A percentile compares a stretch with the other conserved stretches of the same genome.
phyloP scores from a whole-genome alignment of 352 stramenopile genomes.

The Phytophthora agathidicida region DNA sequence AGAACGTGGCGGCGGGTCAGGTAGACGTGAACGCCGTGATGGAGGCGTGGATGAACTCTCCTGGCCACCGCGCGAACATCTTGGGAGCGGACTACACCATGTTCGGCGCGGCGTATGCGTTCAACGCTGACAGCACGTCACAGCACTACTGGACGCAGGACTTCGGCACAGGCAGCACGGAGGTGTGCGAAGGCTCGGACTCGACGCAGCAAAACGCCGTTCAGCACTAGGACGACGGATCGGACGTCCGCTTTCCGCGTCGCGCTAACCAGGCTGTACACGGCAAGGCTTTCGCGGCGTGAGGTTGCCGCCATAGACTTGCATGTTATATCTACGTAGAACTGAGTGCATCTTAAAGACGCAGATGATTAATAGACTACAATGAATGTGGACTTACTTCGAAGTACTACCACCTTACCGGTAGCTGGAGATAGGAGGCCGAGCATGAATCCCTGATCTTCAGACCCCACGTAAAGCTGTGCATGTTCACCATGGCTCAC shows the following conservation, averaged over 20 bases:
- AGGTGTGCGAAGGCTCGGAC: slow-evolving; percentile 33
- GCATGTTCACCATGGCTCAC: too few relatives aligned
- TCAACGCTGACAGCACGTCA: slow-evolving; percentile 27
- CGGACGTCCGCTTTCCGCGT: not conserved
- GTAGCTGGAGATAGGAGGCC: too few relatives aligned
- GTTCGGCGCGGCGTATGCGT: slow-evolving; percentile 39
- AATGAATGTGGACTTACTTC: too few relatives aligned
- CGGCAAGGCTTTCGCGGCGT: not conserved
- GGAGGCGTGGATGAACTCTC: slow-evolving; percentile 35
- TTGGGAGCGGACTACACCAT: slow-evolving; percentile 34
- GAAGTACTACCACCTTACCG: too few relatives aligned
- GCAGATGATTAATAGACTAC: not conserved
- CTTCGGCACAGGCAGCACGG: slow-evolving; percentile 35
- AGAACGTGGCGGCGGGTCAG: slow-evolving; percentile 42
- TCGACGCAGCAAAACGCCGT: not conserved
- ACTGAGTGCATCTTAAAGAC: slow-evolving; percentile 3
- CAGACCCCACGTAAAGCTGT: too few relatives aligned
- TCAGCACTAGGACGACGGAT: slow-evolving; percentile 13
- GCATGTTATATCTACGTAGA: not conserved
- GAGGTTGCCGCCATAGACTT: not conserved
- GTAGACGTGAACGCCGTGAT: slow-evolving; percentile 32
- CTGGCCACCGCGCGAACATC: slow-evolving; percentile 30
- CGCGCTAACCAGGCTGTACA: not conserved
- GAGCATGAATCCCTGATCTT: too few relatives aligned
- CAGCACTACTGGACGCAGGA: slow-evolving; percentile 58